Evolutionary conservation across 2,329 filamentous ascomycete genomes (phyloP), one percentile per base, ranked within the genome.

Genomic region (Neopestalotiopsis sp.): DNA sequence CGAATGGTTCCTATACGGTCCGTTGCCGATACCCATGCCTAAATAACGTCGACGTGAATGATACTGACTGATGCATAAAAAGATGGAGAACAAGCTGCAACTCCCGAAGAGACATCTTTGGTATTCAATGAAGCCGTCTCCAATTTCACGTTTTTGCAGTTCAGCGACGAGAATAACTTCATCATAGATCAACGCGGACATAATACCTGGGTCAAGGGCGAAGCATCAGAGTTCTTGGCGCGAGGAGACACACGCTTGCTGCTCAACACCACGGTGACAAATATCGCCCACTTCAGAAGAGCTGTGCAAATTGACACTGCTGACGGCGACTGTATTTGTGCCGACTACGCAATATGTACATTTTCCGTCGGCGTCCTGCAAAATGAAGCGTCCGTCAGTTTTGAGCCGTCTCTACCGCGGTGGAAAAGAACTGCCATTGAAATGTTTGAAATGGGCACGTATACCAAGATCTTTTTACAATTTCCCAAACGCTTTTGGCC

Each of bases 391-490:
- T 20, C 62, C 24, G 85, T 92, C 1, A 76, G 78, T 0, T 93
- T 92, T 75, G 75, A 81, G 12, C 91, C 91, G 0, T 72, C 79
- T 5, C 81, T 93, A 0, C 91, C 91, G 0, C 77, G 77, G 2
- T 92, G 90, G 91, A 93, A 93, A 77, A 81, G 85, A 14, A 84
- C 84, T 2, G 87, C 89, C 0, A 91, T 93, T 65, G 84, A 87
- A 3, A 88, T 86, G 49, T 92, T 92, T 76, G 82, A 84, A 70
- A 92, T 93, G 87, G 91, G 88, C 6, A 92, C 90, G 0, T 93
- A 92, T 79, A 93, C 90, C 65, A 93, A 93, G 76, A 88, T 93
- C 70, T 93, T 93, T 79, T 80, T 91, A 70, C 90, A 92, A 71
- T 93, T 92, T 78, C 83, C 89, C 70, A 82, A 89, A 67, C 87